Percentiles rank a stretch among this genome's conserved stretches.
phyloP scores from a whole-genome alignment of 1,139 yeast species.

The Kodamaea sp. region DNA sequence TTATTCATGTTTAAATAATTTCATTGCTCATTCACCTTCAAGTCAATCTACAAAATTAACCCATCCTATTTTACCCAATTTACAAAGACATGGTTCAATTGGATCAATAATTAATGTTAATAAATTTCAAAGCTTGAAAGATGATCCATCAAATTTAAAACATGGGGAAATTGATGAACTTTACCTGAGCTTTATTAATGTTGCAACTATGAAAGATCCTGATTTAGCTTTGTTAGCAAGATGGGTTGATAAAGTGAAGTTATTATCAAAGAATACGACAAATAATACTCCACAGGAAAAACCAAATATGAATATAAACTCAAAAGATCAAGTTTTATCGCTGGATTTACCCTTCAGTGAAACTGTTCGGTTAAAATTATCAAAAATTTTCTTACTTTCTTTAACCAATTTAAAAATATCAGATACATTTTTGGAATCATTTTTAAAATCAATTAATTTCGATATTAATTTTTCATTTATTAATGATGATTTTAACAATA shows the following conservation, averaged over 20 bases:
- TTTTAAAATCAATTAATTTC: slow-evolving; percentile 41
- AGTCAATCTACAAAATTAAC: slow-evolving; percentile 3
- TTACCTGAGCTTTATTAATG: slow-evolving; percentile 61
- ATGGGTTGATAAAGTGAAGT: slow-evolving; percentile 47
- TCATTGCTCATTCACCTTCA: slow-evolving; percentile 3
- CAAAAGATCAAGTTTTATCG: not conserved
- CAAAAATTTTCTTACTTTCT: slow-evolving; percentile 63
- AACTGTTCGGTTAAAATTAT: slow-evolving; percentile 40
- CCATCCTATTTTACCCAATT: slow-evolving; percentile 1
- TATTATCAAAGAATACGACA: slow-evolving; percentile 21
- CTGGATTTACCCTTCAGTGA: slow-evolving; percentile 8
- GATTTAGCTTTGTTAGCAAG: slow-evolving; percentile 45
- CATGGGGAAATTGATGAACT: slow-evolving; percentile 57
- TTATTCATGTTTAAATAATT: slow-evolving; percentile 30
- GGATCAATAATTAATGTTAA: slow-evolving; percentile 1
- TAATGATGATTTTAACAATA: slow-evolving; percentile 41
- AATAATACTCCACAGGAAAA: slow-evolving; percentile 2
- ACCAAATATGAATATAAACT: slow-evolving; percentile 1
- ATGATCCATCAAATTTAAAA: slow-evolving; percentile 15
- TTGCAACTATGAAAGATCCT: slow-evolving; percentile 48
- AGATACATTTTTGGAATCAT: slow-evolving; percentile 45
- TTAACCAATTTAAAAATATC: slow-evolving; percentile 51
- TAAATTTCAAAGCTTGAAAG: slow-evolving; percentile 6
- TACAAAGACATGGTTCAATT: slow-evolving; percentile 8
- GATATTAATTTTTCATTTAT: slow-evolving; percentile 40